These are phyloP conservation scores for Citrus trifoliata DNA, from an alignment of 345 rosid genomes.

Conservation along the genomic window DNA sequence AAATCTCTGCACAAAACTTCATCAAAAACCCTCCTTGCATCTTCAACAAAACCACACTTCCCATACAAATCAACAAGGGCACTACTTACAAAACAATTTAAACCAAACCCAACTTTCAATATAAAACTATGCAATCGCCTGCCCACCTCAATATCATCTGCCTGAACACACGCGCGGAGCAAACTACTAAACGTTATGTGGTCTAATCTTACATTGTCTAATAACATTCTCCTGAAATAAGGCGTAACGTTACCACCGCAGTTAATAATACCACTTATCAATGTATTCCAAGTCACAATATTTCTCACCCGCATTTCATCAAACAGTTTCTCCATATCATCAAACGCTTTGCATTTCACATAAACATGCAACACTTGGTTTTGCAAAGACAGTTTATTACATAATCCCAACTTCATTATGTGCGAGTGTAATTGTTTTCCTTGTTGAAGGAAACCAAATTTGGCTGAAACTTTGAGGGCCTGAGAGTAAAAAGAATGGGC, in stretches of 20 bases:
- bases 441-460: conserved; percentile 16
- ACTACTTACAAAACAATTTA: conserved; percentile 37
- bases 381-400: conserved; percentile 33
- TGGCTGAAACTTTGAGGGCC: conserved; percentile 38
- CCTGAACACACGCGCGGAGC: conserved; percentile 45
- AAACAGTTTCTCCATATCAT: conserved; percentile 40
- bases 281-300: conserved; percentile 61
- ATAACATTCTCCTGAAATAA: conserved; percentile 47
- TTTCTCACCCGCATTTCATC: conserved; percentile 65
- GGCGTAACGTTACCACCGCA: conserved; percentile 2
- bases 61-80: conserved; percentile 64
- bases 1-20: conserved; percentile 38
- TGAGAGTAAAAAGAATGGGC: conserved; percentile 18
- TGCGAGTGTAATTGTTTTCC: conserved; percentile 43
- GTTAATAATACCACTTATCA: conserved; percentile 42
- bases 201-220: conserved; percentile 37
- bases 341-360: conserved; percentile 29
- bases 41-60: conserved; percentile 50
- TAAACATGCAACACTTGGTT: conserved; percentile 52
- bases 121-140: conserved; percentile 48
- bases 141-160: conserved; percentile 35
- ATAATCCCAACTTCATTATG: conserved; percentile 40
- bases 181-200: conserved; percentile 48
- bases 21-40: conserved; percentile 47
- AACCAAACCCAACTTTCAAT: conserved; percentile 48